Conservation (phyloP, 1,139 yeast species). For the Trichomonascaceae sp. region DNA sequence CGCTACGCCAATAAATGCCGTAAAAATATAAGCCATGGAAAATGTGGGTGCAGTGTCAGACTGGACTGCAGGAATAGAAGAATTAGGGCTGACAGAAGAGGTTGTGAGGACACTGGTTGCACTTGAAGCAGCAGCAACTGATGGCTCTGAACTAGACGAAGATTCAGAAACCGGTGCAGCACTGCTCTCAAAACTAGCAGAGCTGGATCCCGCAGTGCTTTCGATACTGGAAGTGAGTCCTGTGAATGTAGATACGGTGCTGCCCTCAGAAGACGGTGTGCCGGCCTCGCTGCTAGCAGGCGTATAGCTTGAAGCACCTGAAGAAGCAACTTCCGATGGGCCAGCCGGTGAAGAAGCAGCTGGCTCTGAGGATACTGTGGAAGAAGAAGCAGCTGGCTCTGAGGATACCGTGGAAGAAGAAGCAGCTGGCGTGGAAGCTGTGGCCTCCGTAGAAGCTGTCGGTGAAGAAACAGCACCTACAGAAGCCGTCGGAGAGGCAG, state of each 20-base stretch:
- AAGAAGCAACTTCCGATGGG: conserved; percentile 10
- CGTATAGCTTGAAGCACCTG: too few species aligned
- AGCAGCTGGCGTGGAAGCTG: conserved; percentile 9
- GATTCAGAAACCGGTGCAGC: not conserved
- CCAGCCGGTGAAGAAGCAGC: conserved; percentile 10
- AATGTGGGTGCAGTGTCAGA: not conserved
- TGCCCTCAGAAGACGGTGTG: not conserved
- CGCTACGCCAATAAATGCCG: conserved; percentile 7
- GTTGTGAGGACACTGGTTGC: conserved; percentile 4
- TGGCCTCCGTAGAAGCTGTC: conserved; percentile 9
- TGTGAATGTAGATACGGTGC: not conserved
- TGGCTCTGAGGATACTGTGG: conserved; percentile 11
- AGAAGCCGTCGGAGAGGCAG: not conserved
- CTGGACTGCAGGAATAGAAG: not conserved
- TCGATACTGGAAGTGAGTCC: not conserved
- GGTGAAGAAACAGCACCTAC: conserved; percentile 2
- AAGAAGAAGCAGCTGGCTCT: conserved; percentile 9
- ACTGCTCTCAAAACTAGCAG: conserved; percentile 6
- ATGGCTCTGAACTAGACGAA: not conserved
- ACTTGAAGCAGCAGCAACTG: conserved; percentile 5
- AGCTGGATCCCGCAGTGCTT: not conserved
- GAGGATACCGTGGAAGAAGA: conserved; percentile 10
- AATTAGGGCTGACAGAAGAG: not conserved
- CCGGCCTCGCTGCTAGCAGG: not conserved
- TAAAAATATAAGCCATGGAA: conserved; percentile 7